phyloP scores from a whole-genome alignment of 768 basidiomycete species.

The Suillus decipiens region DNA sequence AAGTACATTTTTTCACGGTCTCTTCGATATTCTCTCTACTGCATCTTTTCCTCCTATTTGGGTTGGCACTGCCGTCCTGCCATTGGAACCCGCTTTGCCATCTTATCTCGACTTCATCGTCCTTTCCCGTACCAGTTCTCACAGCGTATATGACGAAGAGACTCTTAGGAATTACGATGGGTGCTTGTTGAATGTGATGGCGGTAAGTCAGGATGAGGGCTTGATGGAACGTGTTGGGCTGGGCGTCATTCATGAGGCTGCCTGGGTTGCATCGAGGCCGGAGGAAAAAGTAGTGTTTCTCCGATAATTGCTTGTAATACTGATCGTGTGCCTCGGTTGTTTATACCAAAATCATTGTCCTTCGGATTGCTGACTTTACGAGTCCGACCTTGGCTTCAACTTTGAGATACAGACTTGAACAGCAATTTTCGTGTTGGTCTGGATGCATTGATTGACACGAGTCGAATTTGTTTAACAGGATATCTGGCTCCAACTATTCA shows the following conservation, averaged over 20 bases:
- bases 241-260: neutral
- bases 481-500: too few relatives aligned
- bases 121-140: slow-evolving; percentile 16
- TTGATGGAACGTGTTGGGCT: neutral
- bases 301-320: too few relatives aligned
- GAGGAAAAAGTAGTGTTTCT: neutral
- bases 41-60: neutral
- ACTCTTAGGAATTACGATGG: slow-evolving; percentile 10
- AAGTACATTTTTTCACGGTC: neutral
- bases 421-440: neutral
- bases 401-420: neutral
- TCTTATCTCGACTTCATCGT: slow-evolving; percentile 22
- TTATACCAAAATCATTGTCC: neutral
- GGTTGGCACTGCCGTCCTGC: neutral
- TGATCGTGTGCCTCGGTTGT: neutral
- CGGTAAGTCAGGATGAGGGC: slow-evolving; percentile 10
- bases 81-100: neutral
- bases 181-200: slow-evolving; percentile 26
- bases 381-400: too few relatives aligned
- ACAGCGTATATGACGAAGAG: slow-evolving; percentile 13
- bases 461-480: too few relatives aligned
- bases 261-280: neutral
- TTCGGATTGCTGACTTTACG: neutral
- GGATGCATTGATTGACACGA: neutral
- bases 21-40: neutral